A percentile compares a stretch with the other conserved stretches of the same genome.
Conservation (phyloP, 2,329 filamentous ascomycete species). For the Sporothrix brunneoviolacea region DNA sequence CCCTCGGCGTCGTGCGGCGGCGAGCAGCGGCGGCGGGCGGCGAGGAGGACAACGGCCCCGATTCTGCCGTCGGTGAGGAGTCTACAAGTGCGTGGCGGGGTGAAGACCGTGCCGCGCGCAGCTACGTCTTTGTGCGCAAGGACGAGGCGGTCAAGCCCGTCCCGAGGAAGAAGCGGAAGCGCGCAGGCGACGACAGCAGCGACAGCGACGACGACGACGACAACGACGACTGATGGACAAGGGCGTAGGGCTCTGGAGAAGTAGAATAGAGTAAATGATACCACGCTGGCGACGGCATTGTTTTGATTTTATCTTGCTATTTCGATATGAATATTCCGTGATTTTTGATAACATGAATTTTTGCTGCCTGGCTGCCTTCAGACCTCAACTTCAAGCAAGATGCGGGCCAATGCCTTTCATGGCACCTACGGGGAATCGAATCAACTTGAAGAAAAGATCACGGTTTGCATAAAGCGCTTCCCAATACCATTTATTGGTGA, state of each 20-base stretch:
- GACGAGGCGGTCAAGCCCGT: conserved; percentile 34
- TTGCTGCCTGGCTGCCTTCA: no score
- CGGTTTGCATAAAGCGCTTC: no score
- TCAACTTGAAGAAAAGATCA: no score
- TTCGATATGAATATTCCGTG: background rate
- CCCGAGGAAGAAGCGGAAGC: conserved; percentile 8
- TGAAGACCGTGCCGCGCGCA: conserved; percentile 47
- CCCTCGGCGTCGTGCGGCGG: conserved; percentile 54
- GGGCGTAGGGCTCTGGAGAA: background rate
- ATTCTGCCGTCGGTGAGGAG: background rate
- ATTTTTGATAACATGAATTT: no score
- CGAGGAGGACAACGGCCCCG: background rate
- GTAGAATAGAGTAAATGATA: no score
- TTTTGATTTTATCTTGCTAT: background rate
- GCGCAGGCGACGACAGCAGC: conserved; percentile 2
- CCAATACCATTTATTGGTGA: no score
- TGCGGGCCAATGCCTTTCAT: no score
- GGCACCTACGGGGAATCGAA: no score
- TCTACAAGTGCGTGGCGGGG: conserved; percentile 40
- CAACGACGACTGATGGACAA: conserved; percentile 6
- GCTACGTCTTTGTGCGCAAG: conserved; percentile 56
- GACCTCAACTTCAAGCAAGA: no score
- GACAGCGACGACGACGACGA: conserved; percentile 10
- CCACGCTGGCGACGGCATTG: conserved; percentile 1
- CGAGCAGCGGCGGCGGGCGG: conserved; percentile 34